A percentile compares a stretch with the other conserved stretches of the same genome.
phyloP scores from a whole-genome alignment of 345 rosid genomes.

The Psidium guajava region DNA sequence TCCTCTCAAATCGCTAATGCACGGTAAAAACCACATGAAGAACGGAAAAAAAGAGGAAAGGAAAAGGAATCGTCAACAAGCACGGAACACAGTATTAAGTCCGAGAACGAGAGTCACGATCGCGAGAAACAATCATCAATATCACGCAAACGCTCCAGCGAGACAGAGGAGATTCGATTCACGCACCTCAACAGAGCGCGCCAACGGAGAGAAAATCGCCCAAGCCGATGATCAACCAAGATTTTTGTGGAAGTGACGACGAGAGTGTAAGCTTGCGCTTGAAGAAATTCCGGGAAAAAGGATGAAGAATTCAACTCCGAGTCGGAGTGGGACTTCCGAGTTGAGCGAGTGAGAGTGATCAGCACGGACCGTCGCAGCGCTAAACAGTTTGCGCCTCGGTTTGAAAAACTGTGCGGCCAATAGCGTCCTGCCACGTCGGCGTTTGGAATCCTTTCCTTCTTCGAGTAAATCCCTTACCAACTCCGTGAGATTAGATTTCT shows the following conservation, averaged over 20 bases:
- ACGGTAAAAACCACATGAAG: neutral
- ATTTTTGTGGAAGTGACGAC: neutral
- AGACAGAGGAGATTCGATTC: neutral
- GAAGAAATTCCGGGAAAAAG: neutral
- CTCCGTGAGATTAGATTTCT: neutral
- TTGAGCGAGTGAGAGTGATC: neutral
- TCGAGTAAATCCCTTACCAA: neutral
- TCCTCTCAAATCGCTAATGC: neutral
- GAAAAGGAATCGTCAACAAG: neutral
- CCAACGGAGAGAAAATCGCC: neutral
- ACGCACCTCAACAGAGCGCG: neutral
- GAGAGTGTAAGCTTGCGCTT: neutral
- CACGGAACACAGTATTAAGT: neutral
- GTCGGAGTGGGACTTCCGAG: neutral
- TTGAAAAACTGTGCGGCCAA: neutral
- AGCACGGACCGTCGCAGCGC: neutral
- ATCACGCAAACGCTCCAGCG: neutral
- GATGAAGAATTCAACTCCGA: neutral
- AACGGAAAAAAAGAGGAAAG: neutral
- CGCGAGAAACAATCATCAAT: neutral
- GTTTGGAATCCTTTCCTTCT: neutral
- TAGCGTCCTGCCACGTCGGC: neutral
- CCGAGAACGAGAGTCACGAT: neutral
- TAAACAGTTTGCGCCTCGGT: neutral
- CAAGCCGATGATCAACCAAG: neutral